Evolutionary conservation across 1,139 yeast species (phyloP).

Genomic region (Blastobotrys arbuscula): DNA sequence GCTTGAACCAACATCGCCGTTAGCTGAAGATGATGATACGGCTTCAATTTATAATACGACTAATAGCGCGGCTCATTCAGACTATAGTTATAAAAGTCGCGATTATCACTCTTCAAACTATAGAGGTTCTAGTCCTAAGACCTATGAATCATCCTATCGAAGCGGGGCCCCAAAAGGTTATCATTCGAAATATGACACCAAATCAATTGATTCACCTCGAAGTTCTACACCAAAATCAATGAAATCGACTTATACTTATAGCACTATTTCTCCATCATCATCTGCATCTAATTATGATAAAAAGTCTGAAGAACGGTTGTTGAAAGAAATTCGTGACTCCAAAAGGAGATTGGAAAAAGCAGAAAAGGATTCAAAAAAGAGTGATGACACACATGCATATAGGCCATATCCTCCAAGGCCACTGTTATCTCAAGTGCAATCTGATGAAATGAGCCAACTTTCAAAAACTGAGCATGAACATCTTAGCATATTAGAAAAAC

Average conservation of each 20-base stretch:
- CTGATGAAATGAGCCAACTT: slow-evolving; percentile 5
- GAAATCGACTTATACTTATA: not conserved
- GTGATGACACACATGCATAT: slow-evolving; percentile 12
- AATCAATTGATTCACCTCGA: not conserved
- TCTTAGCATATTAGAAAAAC: slow-evolving; percentile 18
- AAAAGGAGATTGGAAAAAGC: not conserved
- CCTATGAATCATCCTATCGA: not conserved
- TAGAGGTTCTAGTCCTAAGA: not conserved
- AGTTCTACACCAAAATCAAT: slow-evolving; percentile 2
- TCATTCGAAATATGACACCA: not conserved
- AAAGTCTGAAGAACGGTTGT: not conserved
- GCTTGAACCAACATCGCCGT: not conserved
- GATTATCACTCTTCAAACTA: not conserved
- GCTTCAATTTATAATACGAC: slow-evolving; percentile 5
- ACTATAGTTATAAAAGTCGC: not conserved
- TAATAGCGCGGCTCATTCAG: not conserved
- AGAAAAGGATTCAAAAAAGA: not conserved
- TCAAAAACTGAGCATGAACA: slow-evolving; percentile 4
- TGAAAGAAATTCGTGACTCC: not conserved
- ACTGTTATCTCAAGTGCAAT: slow-evolving; percentile 4
- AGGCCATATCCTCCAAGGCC: slow-evolving; percentile 16
- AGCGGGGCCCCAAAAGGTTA: not conserved
- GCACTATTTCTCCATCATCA: slow-evolving; percentile 6
- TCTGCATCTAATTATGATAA: slow-evolving; percentile 2
- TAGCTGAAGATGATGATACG: slow-evolving; percentile 7